Percentiles rank a stretch among this genome's conserved stretches.
These are phyloP conservation scores for Penicillium expansum DNA, from an alignment of 2,329 filamentous ascomycete species.

Conservation along the genomic window DNA sequence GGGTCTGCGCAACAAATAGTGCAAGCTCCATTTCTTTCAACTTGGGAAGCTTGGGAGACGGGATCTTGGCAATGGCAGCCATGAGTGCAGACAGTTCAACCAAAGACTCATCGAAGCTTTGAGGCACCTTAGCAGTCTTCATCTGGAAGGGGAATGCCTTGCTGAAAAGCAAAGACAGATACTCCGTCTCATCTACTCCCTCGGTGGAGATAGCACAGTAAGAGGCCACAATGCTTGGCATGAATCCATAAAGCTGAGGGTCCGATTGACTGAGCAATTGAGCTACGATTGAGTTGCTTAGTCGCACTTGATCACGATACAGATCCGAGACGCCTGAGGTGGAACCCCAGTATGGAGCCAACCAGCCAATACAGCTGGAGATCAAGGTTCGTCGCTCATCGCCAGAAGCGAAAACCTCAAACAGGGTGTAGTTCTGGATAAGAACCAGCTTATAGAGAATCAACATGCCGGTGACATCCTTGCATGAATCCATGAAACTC, in stretches of 20 bases:
- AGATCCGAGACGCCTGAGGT: slow-evolving; percentile 71
- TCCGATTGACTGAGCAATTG: slow-evolving; percentile 77
- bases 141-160: slow-evolving; percentile 84
- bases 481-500: slow-evolving; percentile 90
- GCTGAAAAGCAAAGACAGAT: slow-evolving; percentile 84
- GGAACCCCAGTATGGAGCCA: slow-evolving; percentile 89
- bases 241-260: slow-evolving; percentile 80
- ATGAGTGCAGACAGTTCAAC: slow-evolving; percentile 86
- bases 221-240: slow-evolving; percentile 86
- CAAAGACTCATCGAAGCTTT: slow-evolving; percentile 78
- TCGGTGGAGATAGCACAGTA: slow-evolving; percentile 74
- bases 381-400: slow-evolving; percentile 72
- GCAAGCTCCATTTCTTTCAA: slow-evolving; percentile 75
- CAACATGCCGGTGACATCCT: slow-evolving; percentile 82
- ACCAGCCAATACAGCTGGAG: slow-evolving; percentile 83
- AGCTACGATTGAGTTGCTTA: slow-evolving; percentile 90
- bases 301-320: slow-evolving; percentile 86
- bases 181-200: slow-evolving; percentile 56
- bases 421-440: slow-evolving; percentile 83
- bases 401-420: slow-evolving; percentile 75
- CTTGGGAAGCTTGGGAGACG: slow-evolving; percentile 70
- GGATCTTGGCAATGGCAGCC: slow-evolving; percentile 73
- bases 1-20: slow-evolving; percentile 70
- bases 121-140: slow-evolving; percentile 59
- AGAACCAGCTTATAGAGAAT: slow-evolving; percentile 88